Evolutionary conservation across 805 yeast species (phyloP).

Genomic region (Candida dajiaensis): DNA sequence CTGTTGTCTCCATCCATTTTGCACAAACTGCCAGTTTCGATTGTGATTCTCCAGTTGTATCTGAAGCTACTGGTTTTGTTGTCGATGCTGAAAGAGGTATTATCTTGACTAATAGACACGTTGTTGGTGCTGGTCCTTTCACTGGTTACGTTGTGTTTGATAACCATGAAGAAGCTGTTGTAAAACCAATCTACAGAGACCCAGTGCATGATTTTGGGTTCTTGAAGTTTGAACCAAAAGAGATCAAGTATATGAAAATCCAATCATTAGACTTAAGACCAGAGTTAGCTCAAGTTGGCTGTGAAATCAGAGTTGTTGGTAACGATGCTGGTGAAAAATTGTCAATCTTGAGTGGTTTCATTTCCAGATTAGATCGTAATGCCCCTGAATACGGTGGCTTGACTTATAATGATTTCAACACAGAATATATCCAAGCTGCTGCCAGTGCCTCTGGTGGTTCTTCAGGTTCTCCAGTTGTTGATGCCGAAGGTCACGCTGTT

Average conservation of each 20-base stretch:
- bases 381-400: slow-evolving; percentile 90
- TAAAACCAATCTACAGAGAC: slow-evolving; percentile 81
- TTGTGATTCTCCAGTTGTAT: slow-evolving; percentile 71
- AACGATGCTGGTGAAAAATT: slow-evolving; percentile 95
- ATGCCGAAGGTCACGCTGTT: slow-evolving; percentile 78
- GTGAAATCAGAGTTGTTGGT: slow-evolving; percentile 91
- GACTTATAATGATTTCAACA: slow-evolving; percentile 88
- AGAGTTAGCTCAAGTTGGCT: slow-evolving; percentile 82
- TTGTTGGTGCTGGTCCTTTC: slow-evolving; percentile 94
- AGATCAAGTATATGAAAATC: slow-evolving; percentile 68
- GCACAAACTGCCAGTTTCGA: slow-evolving; percentile 84
- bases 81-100: slow-evolving; percentile 80
- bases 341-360: slow-evolving; percentile 81
- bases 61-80: slow-evolving; percentile 94
- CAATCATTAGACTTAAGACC: slow-evolving; percentile 66
- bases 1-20: slow-evolving; percentile 87
- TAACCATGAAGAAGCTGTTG: slow-evolving; percentile 89
- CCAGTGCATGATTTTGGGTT: slow-evolving; percentile 96
- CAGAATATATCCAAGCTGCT: slow-evolving; percentile 93
- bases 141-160: slow-evolving; percentile 88
- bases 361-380: slow-evolving; percentile 75
- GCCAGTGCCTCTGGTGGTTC: slow-evolving; percentile 96
- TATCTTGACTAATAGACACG: slow-evolving; percentile 88
- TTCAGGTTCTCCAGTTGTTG: slow-evolving; percentile 94
- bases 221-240: slow-evolving; percentile 65